Percentiles rank a stretch among this genome's conserved stretches.
Evolutionary conservation across 2,329 filamentous ascomycete species (phyloP).

Genomic region (Colletotrichum trifolii): DNA sequence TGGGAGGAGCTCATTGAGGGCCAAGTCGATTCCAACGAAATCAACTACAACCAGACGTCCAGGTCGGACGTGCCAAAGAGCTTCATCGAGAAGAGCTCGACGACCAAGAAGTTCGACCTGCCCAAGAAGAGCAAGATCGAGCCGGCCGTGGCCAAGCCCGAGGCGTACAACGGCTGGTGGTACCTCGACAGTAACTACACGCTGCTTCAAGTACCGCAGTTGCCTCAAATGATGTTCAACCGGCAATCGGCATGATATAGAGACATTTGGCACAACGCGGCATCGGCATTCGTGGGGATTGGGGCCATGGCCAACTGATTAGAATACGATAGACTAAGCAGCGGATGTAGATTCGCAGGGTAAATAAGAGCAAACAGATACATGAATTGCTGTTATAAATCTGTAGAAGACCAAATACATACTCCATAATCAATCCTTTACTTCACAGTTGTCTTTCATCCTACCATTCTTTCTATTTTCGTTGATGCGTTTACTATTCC

Average conservation of each 20-base stretch:
- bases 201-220: slow-evolving; percentile 39
- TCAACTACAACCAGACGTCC: slow-evolving; percentile 55
- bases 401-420: too few relatives aligned
- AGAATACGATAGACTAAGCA: too few relatives aligned
- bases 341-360: too few relatives aligned
- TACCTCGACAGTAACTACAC: slow-evolving; percentile 49
- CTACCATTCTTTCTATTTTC: too few relatives aligned
- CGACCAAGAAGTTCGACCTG: slow-evolving; percentile 46
- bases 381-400: too few relatives aligned
- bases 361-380: accelerated
- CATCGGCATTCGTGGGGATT: background rate
- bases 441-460: too few relatives aligned
- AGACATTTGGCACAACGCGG: background rate
- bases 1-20: slow-evolving; percentile 54
- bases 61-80: slow-evolving; percentile 44
- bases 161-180: slow-evolving; percentile 50
- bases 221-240: slow-evolving; percentile 4
- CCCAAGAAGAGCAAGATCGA: slow-evolving; percentile 44
- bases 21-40: slow-evolving; percentile 48
- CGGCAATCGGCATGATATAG: slow-evolving; percentile 4
- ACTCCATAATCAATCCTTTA: too few relatives aligned
- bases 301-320: background rate
- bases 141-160: slow-evolving; percentile 44
- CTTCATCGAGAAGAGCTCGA: slow-evolving; percentile 46
- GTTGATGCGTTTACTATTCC: too few relatives aligned